A percentile compares a stretch with the other conserved stretches of the same genome.
phyloP scores from a whole-genome alignment of 2,329 filamentous ascomycete genomes.

The Dactylellina parvicollis region DNA sequence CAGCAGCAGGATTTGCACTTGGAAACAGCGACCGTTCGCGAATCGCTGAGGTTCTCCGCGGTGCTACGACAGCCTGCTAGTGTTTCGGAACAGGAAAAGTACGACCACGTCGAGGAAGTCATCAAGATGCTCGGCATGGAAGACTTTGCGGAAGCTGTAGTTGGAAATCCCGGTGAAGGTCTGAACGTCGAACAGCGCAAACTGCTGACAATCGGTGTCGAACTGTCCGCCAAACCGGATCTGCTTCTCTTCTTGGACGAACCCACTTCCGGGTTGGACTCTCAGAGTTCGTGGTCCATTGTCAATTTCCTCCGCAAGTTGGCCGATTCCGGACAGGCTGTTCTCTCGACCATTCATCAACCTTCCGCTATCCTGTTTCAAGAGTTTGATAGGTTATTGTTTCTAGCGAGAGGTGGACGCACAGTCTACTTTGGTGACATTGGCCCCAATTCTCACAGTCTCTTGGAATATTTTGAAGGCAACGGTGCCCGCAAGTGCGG shows the following conservation, averaged over 20 bases:
- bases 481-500: conserved; percentile 75
- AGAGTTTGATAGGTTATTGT: conserved; percentile 68
- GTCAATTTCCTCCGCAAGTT: conserved; percentile 68
- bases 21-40: conserved; percentile 71
- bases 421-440: conserved; percentile 86
- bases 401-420: conserved; percentile 75
- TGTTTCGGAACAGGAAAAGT: conserved; percentile 68
- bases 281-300: conserved; percentile 68
- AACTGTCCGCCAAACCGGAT: conserved; percentile 67
- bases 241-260: conserved; percentile 69
- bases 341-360: conserved; percentile 71
- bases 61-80: conserved; percentile 69
- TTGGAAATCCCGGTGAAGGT: conserved; percentile 61
- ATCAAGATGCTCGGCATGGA: conserved; percentile 66
- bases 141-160: conserved; percentile 65
- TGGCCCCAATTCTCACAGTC: conserved; percentile 73
- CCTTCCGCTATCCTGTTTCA: conserved; percentile 70
- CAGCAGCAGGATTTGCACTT: conserved; percentile 73
- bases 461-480: conserved; percentile 80
- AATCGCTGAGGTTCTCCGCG: conserved; percentile 72
- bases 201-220: conserved; percentile 70
- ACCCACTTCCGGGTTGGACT: conserved; percentile 68
- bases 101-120: conserved; percentile 71
- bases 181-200: conserved; percentile 70
- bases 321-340: conserved; percentile 68